Base-by-base conservation (phyloP, 2,329 filamentous ascomycete species). In the Tolypocladium endophyticum region DNA sequence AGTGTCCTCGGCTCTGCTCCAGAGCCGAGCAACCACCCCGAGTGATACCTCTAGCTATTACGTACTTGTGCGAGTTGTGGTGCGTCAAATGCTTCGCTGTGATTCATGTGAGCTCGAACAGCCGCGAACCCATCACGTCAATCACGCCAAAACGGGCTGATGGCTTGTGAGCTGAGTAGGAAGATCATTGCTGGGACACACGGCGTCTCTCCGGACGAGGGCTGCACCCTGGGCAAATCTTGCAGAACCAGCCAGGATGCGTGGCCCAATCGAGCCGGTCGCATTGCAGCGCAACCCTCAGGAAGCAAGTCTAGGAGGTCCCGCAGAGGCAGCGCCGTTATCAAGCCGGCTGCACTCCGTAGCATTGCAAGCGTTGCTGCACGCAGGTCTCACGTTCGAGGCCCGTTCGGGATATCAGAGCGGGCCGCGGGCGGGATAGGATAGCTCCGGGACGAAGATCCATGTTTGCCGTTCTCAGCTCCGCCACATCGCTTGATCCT, bases 81-180 rank as follows among this genome's bases (percentile, higher is more conserved):
- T 23, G 20, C 50, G 20, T 6, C 11, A 20, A 52, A 8, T 33
- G 16, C 28, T 30, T 20, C 28, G 25, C 20, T 18, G 18, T 12
- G 28, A n/a, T 33, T 20, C 28, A 8, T 33, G 16, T 9, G 47
- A 52, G 8, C 28, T 11, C 47, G 16, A 25, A 14, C 23, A n/a
- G 45, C 23, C 12, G 23, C 43, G 28, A 20, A 35, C 11, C 20
- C 9, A 8, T 2, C 25, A 47, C 41, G 45, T 23, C 55, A 8
- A 5, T 30, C 23, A 14, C 23, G n/a, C 38, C n/a, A 56, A 56
- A 56, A 30, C 25, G 33, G 38, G 59, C 39, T 50, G 54, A 56
- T 52, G 60, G 43, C 58, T 59, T 50, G 41, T 36, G 28, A 28
- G 50, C 55, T 58, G 57, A 59, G 47, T 18, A 38, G 52, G 28